Base-by-base conservation (phyloP, 2,329 filamentous ascomycete genomes). In the Fusarium devonianum region DNA sequence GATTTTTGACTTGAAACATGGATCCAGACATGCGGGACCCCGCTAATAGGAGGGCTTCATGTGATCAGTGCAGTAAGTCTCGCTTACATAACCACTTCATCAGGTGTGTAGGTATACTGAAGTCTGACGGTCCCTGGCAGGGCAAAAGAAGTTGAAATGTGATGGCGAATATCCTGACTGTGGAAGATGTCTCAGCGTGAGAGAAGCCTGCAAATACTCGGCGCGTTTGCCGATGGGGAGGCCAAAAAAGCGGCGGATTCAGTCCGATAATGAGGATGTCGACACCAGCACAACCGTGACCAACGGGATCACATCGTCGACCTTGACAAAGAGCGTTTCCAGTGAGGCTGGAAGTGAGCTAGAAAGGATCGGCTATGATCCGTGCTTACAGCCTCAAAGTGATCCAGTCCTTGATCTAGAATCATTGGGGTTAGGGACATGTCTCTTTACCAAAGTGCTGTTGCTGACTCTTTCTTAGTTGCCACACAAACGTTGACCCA, bases 131-230 rank as follows among this genome's bases (percentile, higher is more conserved):
- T 49, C 29, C 19, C 13, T 19, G 8, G n/a, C 30, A 65, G 63
- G 63, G 25, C 63, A 65, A 33, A 65, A 62, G 56, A 65, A 65
- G 40, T 36, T 66, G 17, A 65, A 63, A 53, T 65, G 63, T 19
- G 63, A 66, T 28, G 63, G 63, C 0, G 60, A 17, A 14, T 58
- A 53, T n/a, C 63, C 63, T 3, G 38, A 16, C 5, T 65, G 63
- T 10, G 56, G 54, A 16, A 49, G 63, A 44, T 65, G 63, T 11
- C 29, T 46, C 6, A 30, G 12, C 4, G 25, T 38, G 4, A 42
- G 41, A 4, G 63, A 66, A 14, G 2, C 6, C 0, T 65, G 63
- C 36, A 46, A 53, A 23, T 65, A 63, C 21, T 65, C 63, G n/a
- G 52, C 58, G 0, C 57, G 58, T 22, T 30, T 61, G 26, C 63